These are phyloP conservation scores for Astragalus glycyphyllos DNA, from an alignment of 306 rosid species.

Conservation along the genomic window DNA sequence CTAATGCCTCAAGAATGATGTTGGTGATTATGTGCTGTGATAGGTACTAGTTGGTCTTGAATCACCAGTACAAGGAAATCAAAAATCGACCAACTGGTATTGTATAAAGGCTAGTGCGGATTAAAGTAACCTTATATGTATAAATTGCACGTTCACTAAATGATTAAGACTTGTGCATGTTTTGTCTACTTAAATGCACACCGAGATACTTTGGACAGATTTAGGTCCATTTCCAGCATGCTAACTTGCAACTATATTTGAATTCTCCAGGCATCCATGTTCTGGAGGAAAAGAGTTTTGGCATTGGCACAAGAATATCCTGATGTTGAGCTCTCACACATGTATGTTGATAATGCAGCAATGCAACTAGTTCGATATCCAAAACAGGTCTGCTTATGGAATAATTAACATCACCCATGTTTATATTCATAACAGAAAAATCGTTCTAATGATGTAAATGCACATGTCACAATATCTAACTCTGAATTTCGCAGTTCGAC, in stretches of 20 bases:
- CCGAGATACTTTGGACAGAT: slow-evolving; percentile 22
- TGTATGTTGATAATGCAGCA: slow-evolving; percentile 95
- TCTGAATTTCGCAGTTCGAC: slow-evolving; percentile 71
- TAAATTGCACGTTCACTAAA: not conserved
- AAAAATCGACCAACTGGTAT: slow-evolving; percentile 3
- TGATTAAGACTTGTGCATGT: slow-evolving; percentile 25
- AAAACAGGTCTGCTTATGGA: slow-evolving; percentile 73
- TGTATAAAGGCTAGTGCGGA: not conserved
- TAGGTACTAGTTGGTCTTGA: slow-evolving; percentile 18
- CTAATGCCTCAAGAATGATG: slow-evolving; percentile 14
- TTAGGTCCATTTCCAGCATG: slow-evolving; percentile 15
- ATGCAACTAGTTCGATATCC: slow-evolving; percentile 94
- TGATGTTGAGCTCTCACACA: slow-evolving; percentile 92
- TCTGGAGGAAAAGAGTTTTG: slow-evolving; percentile 85
- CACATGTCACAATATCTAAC: slow-evolving; percentile 36
- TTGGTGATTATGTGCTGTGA: slow-evolving; percentile 6
- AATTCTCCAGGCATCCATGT: slow-evolving; percentile 74
- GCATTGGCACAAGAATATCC: slow-evolving; percentile 77
- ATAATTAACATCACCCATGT: slow-evolving; percentile 27
- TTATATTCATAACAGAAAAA: slow-evolving; percentile 29
- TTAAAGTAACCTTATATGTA: slow-evolving; percentile 5
- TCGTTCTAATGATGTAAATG: slow-evolving; percentile 31
- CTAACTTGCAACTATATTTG: slow-evolving; percentile 18
- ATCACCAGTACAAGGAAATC: slow-evolving; percentile 11
- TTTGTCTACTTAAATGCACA: slow-evolving; percentile 30